Conservation (phyloP, 208 protist genomes). For the Blechomonas ayalai region DNA sequence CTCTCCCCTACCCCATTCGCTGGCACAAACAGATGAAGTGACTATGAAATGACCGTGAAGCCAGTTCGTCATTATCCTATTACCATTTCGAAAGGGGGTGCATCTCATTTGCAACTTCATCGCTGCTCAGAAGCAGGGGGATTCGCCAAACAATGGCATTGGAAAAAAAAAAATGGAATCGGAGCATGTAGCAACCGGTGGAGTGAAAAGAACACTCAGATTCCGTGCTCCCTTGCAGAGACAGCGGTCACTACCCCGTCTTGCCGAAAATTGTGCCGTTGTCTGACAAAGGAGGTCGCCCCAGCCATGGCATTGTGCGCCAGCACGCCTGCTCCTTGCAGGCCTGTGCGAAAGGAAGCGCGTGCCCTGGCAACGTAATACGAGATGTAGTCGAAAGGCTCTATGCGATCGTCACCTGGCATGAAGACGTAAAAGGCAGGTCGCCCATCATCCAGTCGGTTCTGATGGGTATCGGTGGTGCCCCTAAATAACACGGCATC, state of each 20-base stretch:
- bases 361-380: conserved; percentile 2
- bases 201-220: no score
- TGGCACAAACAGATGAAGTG: not conserved
- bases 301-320: no score
- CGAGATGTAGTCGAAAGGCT: not conserved
- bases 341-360: not conserved
- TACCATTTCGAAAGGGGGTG: no score
- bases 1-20: conserved; percentile 5
- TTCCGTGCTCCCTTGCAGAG: no score
- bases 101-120: no score
- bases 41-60: no score
- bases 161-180: not conserved
- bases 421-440: conserved; percentile 11
- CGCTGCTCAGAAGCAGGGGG: not conserved
- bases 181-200: not conserved
- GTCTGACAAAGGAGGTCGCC: no score
- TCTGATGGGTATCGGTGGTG: not conserved
- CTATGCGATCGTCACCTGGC: conserved; percentile 1
- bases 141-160: not conserved
- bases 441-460: conserved; percentile 7
- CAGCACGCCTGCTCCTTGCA: no score
- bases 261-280: no score
- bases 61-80: no score
- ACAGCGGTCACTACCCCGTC: no score
- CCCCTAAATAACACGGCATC: conserved; percentile 13